A percentile compares a stretch with the other conserved stretches of the same genome.
Evolutionary conservation across 371 early-diverging fungal genomes (phyloP).

Genomic region (Haplosporangium sp.): DNA sequence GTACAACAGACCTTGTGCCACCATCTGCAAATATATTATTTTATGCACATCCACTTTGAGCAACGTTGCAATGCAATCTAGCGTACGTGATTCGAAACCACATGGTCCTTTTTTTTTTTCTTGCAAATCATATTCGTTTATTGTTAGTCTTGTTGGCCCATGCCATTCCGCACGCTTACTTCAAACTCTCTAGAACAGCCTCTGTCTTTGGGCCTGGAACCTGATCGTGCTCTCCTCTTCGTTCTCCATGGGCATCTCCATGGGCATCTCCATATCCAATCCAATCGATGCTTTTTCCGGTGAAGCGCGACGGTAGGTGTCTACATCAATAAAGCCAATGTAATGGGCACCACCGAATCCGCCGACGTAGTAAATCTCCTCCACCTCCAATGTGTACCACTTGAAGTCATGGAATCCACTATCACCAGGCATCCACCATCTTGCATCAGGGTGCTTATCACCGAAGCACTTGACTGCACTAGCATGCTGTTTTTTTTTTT

Average conservation of each 20-base stretch:
- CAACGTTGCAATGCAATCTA: background rate
- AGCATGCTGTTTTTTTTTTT: constrained; percentile 29
- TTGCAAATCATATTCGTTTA: no score
- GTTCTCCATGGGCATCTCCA: background rate
- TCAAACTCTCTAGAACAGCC: background rate
- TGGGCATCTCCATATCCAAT: background rate
- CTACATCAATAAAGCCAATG: constrained; percentile 50
- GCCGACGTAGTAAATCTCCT: constrained; percentile 64
- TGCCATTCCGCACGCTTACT: background rate
- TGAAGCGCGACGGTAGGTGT: constrained; percentile 22
- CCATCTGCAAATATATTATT: background rate
- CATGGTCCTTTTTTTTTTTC: background rate
- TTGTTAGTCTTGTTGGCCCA: no score
- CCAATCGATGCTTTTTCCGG: no score
- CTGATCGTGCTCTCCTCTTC: background rate
- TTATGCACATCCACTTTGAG: no score
- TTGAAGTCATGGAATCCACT: constrained; percentile 62
- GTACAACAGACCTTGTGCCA: constrained; percentile 10
- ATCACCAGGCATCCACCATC: constrained; percentile 49
- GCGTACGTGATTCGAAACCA: background rate
- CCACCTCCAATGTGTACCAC: constrained; percentile 62
- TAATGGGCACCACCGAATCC: constrained; percentile 64
- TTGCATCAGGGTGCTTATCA: constrained; percentile 62
- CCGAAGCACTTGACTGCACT: constrained; percentile 54
- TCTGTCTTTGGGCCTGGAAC: background rate